These are phyloP conservation scores for Arabidopsis suecica DNA, from an alignment of 345 rosid genomes.

Conservation along the genomic window DNA sequence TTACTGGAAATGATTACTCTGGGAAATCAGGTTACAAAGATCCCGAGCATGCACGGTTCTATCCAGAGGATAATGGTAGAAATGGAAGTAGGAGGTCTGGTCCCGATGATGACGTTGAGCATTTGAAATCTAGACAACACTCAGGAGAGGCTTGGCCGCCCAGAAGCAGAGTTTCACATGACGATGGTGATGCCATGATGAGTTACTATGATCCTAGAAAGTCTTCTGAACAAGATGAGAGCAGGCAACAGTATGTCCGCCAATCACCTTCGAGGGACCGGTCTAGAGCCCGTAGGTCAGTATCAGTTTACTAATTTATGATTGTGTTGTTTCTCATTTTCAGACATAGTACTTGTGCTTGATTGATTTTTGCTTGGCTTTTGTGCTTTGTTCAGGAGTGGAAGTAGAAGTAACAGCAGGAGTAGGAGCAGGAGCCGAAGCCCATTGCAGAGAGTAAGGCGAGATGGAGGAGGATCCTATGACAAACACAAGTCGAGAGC, in stretches of 20 bases:
- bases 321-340: neutral
- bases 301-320: neutral
- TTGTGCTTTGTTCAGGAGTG: conserved; percentile 26
- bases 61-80: conserved; percentile 53
- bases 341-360: neutral
- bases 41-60: conserved; percentile 53
- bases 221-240: conserved; percentile 82
- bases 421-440: conserved; percentile 85
- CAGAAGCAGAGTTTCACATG: conserved; percentile 63
- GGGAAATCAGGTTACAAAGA: conserved; percentile 58
- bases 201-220: conserved; percentile 63
- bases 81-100: conserved; percentile 59
- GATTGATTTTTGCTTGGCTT: conserved; percentile 1
- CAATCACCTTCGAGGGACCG: conserved; percentile 69
- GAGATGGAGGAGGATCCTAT: conserved; percentile 68
- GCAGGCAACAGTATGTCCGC: conserved; percentile 61
- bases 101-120: conserved; percentile 46
- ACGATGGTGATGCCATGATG: conserved; percentile 49
- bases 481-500: conserved; percentile 67
- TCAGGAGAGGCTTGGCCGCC: conserved; percentile 58
- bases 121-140: conserved; percentile 48
- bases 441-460: conserved; percentile 66
- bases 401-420: conserved; percentile 57
- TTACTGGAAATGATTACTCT: conserved; percentile 51
- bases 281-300: conserved; percentile 63